Evolutionary conservation across 805 yeast genomes (phyloP), one percentile per base, ranked within the genome.

Genomic region (Sugiyamaella marilandica): DNA sequence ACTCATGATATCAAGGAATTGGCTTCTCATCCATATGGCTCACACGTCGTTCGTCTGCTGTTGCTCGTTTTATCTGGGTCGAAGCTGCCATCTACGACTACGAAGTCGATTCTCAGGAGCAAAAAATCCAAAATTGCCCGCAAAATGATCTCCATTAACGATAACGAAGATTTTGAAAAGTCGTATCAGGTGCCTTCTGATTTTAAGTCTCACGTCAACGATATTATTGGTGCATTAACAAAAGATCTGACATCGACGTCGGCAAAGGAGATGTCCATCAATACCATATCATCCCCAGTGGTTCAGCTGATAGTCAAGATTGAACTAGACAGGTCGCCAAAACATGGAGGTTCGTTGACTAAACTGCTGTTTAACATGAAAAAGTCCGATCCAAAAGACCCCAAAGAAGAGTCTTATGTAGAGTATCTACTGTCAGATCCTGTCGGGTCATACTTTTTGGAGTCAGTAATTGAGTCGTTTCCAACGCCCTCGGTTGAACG

Each of bases 401-500:
- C 66, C 3, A 45, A 55, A 2, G 66, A 62, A 48, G 57, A 58
- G 47, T 81, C 94, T 0, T 90, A 86, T 66, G 83, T 91, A 31
- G 96, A 90, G 65, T 86, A 85, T 62, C 74, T 91, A 51, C 70
- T 92, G 35, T 81, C 94, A 8, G 96, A 90, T 64, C 75, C 95
- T 1, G 88, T 91, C n/a, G 99, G 98, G 0, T 85, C 95, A 1
- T 97, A 90, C 69, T 92, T 94, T 72, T 74, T 92, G 26, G 89
- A 94, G 67, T 77, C 83, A 16, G 78, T 83, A 10, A 74, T 91
- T 49, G 80, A 77, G 46, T 79, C 78, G 54, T 83, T 84, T 56
- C 82, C 94, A 58, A 70, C 79, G 56, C 84, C 81, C 58, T 83
- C 81, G 64, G 79, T 86, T 18, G 86, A 84, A 61, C 77, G 96